Evolutionary conservation across 371 early-diverging fungal species (phyloP).

Genomic region (Apophysomyces elegans): DNA sequence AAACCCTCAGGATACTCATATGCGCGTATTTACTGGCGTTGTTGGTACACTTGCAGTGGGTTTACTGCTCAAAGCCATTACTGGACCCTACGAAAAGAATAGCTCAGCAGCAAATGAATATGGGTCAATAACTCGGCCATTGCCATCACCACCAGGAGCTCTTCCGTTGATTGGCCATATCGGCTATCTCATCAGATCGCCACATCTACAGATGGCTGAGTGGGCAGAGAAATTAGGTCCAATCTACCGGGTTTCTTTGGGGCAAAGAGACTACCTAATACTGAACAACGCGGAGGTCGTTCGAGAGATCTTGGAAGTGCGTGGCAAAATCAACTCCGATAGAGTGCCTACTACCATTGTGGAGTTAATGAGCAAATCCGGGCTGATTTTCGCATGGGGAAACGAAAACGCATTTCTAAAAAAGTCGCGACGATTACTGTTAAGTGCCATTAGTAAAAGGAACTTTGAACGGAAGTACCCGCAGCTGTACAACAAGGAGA

Average conservation of each 20-base stretch:
- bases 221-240: background rate
- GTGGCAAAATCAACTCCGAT: background rate
- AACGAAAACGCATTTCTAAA: background rate
- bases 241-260: background rate
- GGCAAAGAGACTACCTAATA: background rate
- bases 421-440: background rate
- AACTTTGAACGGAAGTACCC: background rate
- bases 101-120: too few species aligned
- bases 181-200: background rate
- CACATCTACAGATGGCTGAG: conserved; percentile 6
- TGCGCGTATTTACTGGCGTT: too few species aligned
- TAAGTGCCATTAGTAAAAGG: background rate
- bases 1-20: too few species aligned
- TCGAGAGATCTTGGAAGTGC: background rate
- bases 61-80: too few species aligned
- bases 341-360: background rate
- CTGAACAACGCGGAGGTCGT: conserved; percentile 1
- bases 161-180: background rate
- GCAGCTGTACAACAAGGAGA: background rate
- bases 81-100: too few species aligned
- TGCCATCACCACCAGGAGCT: background rate
- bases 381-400: background rate
- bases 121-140: background rate
- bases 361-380: background rate
- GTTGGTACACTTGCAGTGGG: too few species aligned